Evolutionary conservation across 1,139 yeast genomes (phyloP), one percentile per base, ranked within the genome.

Genomic region (Geotrichum fermentans): DNA sequence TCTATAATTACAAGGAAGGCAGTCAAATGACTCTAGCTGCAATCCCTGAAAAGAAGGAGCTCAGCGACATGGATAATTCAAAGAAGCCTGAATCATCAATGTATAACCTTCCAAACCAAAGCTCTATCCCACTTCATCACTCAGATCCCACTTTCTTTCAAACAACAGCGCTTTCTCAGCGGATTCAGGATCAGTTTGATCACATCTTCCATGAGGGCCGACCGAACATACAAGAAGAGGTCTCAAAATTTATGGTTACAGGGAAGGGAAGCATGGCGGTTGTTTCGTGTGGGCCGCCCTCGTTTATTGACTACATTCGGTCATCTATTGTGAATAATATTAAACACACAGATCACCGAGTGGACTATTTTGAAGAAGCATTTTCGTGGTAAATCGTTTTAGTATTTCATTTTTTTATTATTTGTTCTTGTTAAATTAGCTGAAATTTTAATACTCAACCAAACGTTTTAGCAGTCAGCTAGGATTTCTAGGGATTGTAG

Each of bases 361-460:
- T 66, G 10, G 68, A 66, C 45, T 66, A 65, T 51, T 66, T 63
- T 41, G 70, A 66, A 52, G 70, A 66, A 47, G 68, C 69, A 1
- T 64, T 65, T 44, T 56, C 68, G 5, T 66, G 68, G 66, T 66
- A 54, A 35, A 21, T n/a, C 14, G 28, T 5, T 7, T 18, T 30
- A 21, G n/a, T n/a, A n/a, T n/a, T n/a, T n/a, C n/a, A n/a, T n/a
- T n/a, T n/a, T n/a, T 40, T 18, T 40, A 3, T 8, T 14, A 32
- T 41, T 7, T 3, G 13, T 17, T 8, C n/a, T 21, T 13, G 16
- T 26, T 28, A 11, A 40, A 30, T 40, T 29, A n/a, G 4, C 8
- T 41, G 18, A 21, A 41, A 10, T 18, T 13, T 7, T 5, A 10
- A n/a, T n/a, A n/a, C n/a, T n/a, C n/a, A n/a, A n/a, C n/a, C n/a